Conservation (phyloP, 2,329 filamentous ascomycete species). For the Penicillium occitanis region DNA sequence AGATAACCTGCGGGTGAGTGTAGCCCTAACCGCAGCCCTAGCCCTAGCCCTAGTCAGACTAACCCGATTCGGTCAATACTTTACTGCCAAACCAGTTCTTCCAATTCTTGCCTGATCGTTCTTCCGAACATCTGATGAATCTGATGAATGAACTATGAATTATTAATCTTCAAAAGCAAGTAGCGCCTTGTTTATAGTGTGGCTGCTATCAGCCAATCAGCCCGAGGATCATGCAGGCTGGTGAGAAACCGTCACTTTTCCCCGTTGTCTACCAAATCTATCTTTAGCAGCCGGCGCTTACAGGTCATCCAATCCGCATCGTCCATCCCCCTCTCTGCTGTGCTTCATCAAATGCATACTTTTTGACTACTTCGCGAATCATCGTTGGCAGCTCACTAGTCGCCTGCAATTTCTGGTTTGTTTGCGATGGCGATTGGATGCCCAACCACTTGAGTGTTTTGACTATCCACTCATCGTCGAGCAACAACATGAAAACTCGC, state of each 20-base stretch:
- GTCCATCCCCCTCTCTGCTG: neutral
- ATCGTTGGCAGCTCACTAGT: neutral
- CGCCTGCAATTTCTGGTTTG: neutral
- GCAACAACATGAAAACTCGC: slow-evolving; percentile 4
- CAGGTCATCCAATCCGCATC: slow-evolving; percentile 8
- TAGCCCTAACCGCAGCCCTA: neutral
- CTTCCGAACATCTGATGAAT: neutral
- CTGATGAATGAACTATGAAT: neutral
- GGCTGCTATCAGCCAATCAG: neutral
- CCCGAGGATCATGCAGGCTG: neutral
- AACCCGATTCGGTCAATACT: neutral
- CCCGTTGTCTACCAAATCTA: neutral
- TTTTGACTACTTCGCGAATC: neutral
- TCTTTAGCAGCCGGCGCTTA: slow-evolving; percentile 6
- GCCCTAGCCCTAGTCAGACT: neutral
- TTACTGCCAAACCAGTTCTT: neutral
- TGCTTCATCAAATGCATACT: neutral
- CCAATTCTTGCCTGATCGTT: neutral
- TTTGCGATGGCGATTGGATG: neutral
- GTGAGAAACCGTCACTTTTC: neutral
- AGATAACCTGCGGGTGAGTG: neutral
- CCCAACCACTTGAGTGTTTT: neutral
- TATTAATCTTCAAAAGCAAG: neutral
- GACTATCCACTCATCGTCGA: neutral
- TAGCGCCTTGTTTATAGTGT: slow-evolving; percentile 7